These are phyloP conservation scores for Neurospora sp. DNA, from an alignment of 495 filamentous ascomycete genomes.

Conservation along the genomic window DNA sequence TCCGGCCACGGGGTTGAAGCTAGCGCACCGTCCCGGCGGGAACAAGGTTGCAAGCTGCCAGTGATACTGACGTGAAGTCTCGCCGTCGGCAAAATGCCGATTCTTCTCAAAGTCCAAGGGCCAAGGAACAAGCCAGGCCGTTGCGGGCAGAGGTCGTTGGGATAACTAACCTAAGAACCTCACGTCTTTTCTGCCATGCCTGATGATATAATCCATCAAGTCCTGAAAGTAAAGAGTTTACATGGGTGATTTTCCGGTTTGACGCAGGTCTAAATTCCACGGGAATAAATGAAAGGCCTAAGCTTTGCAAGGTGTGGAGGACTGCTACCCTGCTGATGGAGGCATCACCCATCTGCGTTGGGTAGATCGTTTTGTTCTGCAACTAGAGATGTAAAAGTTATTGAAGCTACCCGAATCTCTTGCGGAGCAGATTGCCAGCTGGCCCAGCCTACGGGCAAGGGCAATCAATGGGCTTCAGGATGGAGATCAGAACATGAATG, in stretches of 20 bases:
- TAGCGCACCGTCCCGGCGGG: background rate
- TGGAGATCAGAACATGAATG: background rate
- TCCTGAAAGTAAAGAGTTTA: background rate
- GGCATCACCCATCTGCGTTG: background rate
- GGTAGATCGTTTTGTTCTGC: background rate
- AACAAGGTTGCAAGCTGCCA: background rate
- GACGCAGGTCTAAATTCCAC: background rate
- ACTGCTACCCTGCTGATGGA: background rate
- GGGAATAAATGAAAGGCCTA: background rate
- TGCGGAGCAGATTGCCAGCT: background rate
- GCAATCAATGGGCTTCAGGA: background rate
- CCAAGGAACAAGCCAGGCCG: background rate
- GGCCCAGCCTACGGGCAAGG: background rate
- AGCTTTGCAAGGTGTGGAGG: background rate
- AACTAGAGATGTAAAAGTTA: background rate
- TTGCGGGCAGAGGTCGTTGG: background rate
- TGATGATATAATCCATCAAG: background rate
- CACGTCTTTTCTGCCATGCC: background rate
- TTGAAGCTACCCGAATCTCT: background rate
- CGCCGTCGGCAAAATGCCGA: background rate
- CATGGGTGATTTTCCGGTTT: background rate
- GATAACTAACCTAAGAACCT: background rate
- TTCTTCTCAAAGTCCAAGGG: background rate
- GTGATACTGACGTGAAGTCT: background rate
- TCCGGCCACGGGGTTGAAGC: slow-evolving; percentile 12